Evolutionary conservation across 2,329 filamentous ascomycete genomes (phyloP).

Genomic region (Xylariaceae sp.): DNA sequence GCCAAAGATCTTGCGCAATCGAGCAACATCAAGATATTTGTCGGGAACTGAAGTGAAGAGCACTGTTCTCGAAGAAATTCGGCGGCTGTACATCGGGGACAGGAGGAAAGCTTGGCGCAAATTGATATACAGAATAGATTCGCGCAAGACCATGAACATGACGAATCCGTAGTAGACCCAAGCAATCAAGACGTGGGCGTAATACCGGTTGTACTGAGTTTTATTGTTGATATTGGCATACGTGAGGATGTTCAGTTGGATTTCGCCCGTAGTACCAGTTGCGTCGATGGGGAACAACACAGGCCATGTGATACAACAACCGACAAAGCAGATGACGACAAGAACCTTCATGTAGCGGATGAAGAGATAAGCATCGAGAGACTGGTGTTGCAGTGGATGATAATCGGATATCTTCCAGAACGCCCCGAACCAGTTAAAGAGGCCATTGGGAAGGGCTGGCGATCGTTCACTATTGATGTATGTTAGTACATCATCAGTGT

Average conservation of each 20-base stretch:
- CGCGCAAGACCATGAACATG: constrained; percentile 81
- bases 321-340: constrained; percentile 74
- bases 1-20: constrained; percentile 76
- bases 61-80: constrained; percentile 85
- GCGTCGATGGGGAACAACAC: constrained; percentile 81
- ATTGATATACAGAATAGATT: constrained; percentile 89
- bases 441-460: constrained; percentile 54
- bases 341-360: constrained; percentile 81
- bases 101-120: constrained; percentile 88
- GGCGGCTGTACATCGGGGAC: constrained; percentile 76
- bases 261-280: constrained; percentile 64
- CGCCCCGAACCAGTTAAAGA: constrained; percentile 63
- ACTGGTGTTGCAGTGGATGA: constrained; percentile 83
- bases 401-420: constrained; percentile 70
- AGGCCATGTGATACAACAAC: constrained; percentile 81
- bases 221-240: constrained; percentile 68
- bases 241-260: constrained; percentile 71
- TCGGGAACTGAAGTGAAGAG: constrained; percentile 82
- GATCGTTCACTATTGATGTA: constrained; percentile 48
- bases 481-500: constrained; percentile 6
- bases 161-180: constrained; percentile 87
- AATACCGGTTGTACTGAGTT: constrained; percentile 60
- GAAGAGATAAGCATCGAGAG: constrained; percentile 87
- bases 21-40: constrained; percentile 71
- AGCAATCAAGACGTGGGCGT: constrained; percentile 74